Percentiles rank a stretch among this genome's conserved stretches.
phyloP scores from a whole-genome alignment of 2,329 filamentous ascomycete genomes.

The Talaromyces sp. region DNA sequence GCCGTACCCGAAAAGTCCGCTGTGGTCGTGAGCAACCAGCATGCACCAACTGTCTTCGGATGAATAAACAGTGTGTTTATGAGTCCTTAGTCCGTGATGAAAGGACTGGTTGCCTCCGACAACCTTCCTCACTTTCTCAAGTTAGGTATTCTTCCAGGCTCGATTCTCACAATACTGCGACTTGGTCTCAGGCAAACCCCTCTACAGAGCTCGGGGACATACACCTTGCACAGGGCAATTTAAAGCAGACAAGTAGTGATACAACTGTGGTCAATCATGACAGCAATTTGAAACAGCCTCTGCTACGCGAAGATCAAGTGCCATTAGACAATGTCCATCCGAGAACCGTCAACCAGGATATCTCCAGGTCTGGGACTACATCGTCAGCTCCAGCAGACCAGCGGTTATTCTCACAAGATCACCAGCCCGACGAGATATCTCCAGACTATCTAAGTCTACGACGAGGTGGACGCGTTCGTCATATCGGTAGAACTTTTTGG shows the following conservation, averaged over 20 bases:
- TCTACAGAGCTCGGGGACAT: not conserved
- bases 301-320: not conserved
- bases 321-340: not conserved
- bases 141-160: too few species aligned
- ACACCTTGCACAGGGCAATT: not conserved
- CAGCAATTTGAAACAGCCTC: not conserved
- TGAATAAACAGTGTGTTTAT: constrained; percentile 20
- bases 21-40: constrained; percentile 22
- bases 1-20: constrained; percentile 21
- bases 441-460: constrained; percentile 13
- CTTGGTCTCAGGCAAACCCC: not conserved
- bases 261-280: not conserved
- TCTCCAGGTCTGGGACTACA: not conserved
- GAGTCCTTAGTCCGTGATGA: not conserved
- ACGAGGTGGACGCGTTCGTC: constrained; percentile 1
- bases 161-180: not conserved
- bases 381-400: not conserved
- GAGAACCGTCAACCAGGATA: not conserved
- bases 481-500: constrained; percentile 12
- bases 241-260: not conserved
- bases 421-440: not conserved
- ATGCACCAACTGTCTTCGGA: constrained; percentile 20
- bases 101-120: not conserved
- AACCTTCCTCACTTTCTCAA: not conserved
- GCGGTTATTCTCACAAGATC: not conserved